phyloP scores from a whole-genome alignment of 495 filamentous ascomycete genomes.

The Staphylotrichum tortipilum region DNA sequence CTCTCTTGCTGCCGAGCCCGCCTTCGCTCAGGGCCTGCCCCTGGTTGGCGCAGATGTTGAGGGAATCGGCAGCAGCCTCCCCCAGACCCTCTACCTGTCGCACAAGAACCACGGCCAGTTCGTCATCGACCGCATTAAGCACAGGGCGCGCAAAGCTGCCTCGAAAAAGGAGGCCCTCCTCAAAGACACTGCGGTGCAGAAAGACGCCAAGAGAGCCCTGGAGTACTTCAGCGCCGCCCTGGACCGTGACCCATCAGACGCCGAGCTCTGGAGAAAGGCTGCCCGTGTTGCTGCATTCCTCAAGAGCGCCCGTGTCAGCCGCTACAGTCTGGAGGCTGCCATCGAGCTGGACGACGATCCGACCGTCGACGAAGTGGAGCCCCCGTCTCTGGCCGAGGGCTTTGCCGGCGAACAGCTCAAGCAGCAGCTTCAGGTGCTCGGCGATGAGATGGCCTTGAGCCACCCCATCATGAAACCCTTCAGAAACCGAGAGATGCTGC shows the following conservation, averaged over 20 bases:
- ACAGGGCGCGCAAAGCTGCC: conserved; percentile 32
- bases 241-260: conserved; percentile 82
- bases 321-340: conserved; percentile 87
- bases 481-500: conserved; percentile 52
- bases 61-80: conserved; percentile 66
- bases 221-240: conserved; percentile 64
- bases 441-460: conserved; percentile 62
- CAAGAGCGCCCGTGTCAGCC: conserved; percentile 63
- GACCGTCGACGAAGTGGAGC: conserved; percentile 59
- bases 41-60: conserved; percentile 47
- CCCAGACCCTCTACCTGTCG: conserved; percentile 82
- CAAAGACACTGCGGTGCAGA: conserved; percentile 30
- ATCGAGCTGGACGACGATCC: conserved; percentile 76
- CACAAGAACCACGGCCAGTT: conserved; percentile 96
- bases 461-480: conserved; percentile 59
- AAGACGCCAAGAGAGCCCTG: conserved; percentile 42
- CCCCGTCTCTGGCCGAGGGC: conserved; percentile 74
- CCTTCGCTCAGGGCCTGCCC: conserved; percentile 32
- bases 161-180: conserved; percentile 26
- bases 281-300: conserved; percentile 69
- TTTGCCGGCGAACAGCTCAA: conserved; percentile 74
- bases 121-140: conserved; percentile 60
- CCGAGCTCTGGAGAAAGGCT: conserved; percentile 86
- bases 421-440: conserved; percentile 53
- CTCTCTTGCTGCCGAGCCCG: conserved; percentile 27